Conservation (phyloP, 129 eudicot species). For the carrot (Daucus carota) region DH1_v3.0 NC_030383.2:6120501-6121000, state of each 20-base stretch:
- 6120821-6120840: constrained; percentile 98
- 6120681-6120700: constrained; percentile 1
- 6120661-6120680: neutral
- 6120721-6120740: constrained; percentile 12
- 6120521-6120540: neutral
- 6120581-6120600: neutral
- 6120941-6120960: constrained; percentile 12
- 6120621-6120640: neutral
- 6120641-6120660: neutral
- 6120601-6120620: neutral
- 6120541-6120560: neutral
- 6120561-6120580: neutral
- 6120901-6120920: constrained; percentile 98
- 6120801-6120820: constrained; percentile 69
- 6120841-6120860: constrained; percentile 99
- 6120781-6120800: constrained; percentile 5
- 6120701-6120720: constrained; percentile 9
- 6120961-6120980: neutral
- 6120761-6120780: constrained; percentile 3
- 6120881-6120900: constrained; percentile 99
- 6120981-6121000: constrained; percentile 14
- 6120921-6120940: constrained; percentile 14
- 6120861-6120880: constrained; percentile 99
- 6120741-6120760: neutral
- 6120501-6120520: neutral